A percentile compares a stretch with the other conserved stretches of the same genome.
Conservation (phyloP, 1,284 basidiomycete genomes). For the Microbotryum lychnidis-dioicae region DNA sequence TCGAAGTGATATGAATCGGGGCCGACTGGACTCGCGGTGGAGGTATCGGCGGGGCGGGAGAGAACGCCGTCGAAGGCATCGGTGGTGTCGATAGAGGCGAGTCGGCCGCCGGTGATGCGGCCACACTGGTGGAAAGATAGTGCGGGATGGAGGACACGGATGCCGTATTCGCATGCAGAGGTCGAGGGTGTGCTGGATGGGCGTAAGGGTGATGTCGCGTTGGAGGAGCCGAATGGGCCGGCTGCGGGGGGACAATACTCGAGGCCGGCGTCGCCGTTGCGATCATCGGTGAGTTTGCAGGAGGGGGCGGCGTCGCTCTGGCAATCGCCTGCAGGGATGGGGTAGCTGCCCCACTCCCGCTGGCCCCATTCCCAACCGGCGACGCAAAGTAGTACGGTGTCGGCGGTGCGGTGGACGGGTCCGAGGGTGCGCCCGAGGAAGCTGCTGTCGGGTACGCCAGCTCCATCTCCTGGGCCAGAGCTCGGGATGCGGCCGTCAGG, state of each 20-base stretch:
- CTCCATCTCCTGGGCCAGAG: not conserved
- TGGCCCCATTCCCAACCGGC: not conserved
- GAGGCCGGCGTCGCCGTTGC: too few relatives aligned
- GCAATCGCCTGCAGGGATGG: too few relatives aligned
- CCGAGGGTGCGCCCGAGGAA: not conserved
- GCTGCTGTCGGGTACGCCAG: not conserved
- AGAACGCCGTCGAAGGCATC: not conserved
- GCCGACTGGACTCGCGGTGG: conserved; percentile 28
- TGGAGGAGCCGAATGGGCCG: not conserved
- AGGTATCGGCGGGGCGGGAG: not conserved
- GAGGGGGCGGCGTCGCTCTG: too few relatives aligned
- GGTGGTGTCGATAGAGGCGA: not conserved
- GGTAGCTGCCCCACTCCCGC: too few relatives aligned
- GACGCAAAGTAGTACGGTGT: conserved; percentile 4
- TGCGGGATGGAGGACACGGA: conserved; percentile 6
- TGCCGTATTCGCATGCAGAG: not conserved
- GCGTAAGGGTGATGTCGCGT: conserved; percentile 31
- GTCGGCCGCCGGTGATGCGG: conserved; percentile 3
- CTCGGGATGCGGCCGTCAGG: not conserved
- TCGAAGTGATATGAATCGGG: conserved; percentile 19
- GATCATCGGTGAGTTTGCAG: too few relatives aligned
- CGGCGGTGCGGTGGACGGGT: not conserved
- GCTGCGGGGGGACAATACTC: not conserved
- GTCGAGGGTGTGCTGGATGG: conserved; percentile 13
- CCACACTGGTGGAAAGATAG: conserved; percentile 15